These are phyloP conservation scores for Choiromyces venosus DNA, from an alignment of 495 filamentous ascomycete species.

Conservation along the genomic window DNA sequence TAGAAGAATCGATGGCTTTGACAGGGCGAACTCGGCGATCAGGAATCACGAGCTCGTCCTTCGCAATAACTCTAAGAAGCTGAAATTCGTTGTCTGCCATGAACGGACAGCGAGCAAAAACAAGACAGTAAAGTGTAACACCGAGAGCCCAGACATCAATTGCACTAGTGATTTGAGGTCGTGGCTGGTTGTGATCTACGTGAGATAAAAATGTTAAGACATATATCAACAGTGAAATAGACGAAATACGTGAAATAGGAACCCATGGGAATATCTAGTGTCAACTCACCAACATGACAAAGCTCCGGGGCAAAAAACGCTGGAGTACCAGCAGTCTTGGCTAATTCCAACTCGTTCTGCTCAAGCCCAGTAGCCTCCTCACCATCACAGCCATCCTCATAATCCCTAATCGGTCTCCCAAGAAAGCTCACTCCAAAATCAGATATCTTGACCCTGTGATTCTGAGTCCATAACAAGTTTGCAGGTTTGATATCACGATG, in stretches of 20 bases:
- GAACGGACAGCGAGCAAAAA: conserved; percentile 90
- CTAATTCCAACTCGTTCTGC: conserved; percentile 68
- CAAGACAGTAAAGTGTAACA: conserved; percentile 89
- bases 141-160: conserved; percentile 98
- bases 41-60: conserved; percentile 83
- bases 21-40: conserved; percentile 59
- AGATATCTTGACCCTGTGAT: conserved; percentile 93
- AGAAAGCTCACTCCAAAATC: conserved; percentile 98
- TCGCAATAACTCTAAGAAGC: conserved; percentile 84
- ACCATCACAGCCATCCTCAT: conserved; percentile 65
- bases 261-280: conserved; percentile 4
- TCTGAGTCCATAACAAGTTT: conserved; percentile 83
- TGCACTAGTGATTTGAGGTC: conserved; percentile 56
- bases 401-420: conserved; percentile 70
- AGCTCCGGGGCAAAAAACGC: conserved; percentile 97
- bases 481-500: conserved; percentile 98
- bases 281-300: conserved; percentile 59
- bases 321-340: conserved; percentile 95
- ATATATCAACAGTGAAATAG: conserved; percentile 18
- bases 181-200: conserved; percentile 43
- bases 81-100: conserved; percentile 82
- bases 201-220: conserved; percentile 45
- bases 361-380: conserved; percentile 70
- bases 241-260: conserved; percentile 3
- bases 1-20: conserved; percentile 42